These are phyloP conservation scores for Metarhizium brunneum DNA, from an alignment of 2,329 filamentous ascomycete genomes.

Conservation along the genomic window DNA sequence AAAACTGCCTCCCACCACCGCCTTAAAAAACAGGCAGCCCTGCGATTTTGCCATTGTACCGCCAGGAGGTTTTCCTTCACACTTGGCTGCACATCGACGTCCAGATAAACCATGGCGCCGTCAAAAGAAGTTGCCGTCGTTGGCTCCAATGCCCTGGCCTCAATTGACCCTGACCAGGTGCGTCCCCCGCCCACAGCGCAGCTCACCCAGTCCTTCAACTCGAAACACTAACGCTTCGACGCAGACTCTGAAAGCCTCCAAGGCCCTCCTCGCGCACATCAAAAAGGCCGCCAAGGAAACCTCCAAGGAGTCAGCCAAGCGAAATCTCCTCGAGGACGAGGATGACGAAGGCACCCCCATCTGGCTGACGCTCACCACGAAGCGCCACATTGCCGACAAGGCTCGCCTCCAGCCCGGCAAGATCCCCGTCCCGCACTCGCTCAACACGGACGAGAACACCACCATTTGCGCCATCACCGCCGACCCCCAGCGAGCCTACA, in stretches of 20 bases:
- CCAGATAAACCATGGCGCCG: conserved; percentile 25
- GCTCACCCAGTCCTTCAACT: conserved; percentile 5
- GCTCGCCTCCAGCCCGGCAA: conserved; percentile 75
- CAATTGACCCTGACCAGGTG: conserved; percentile 34
- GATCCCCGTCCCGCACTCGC: conserved; percentile 66
- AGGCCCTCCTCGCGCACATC: conserved; percentile 53
- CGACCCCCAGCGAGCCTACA: conserved; percentile 74
- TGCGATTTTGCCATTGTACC: conserved; percentile 8
- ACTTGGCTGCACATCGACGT: background rate
- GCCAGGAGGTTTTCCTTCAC: conserved; percentile 7
- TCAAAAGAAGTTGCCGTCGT: conserved; percentile 29
- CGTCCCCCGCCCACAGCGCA: conserved; percentile 2
- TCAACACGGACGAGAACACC: conserved; percentile 54
- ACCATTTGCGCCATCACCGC: conserved; percentile 83
- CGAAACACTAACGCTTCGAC: background rate
- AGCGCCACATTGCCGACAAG: conserved; percentile 61
- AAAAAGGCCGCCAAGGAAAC: conserved; percentile 44
- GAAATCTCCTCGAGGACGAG: conserved; percentile 43
- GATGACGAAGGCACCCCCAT: conserved; percentile 40
- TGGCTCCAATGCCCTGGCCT: conserved; percentile 20
- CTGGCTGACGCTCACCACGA: conserved; percentile 55
- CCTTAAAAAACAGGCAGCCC: conserved; percentile 6
- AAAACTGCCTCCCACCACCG: conserved; percentile 18
- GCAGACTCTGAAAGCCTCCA: conserved; percentile 53
- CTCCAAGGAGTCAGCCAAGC: conserved; percentile 37